Percentiles rank a stretch among this genome's conserved stretches.
Evolutionary conservation across 352 stramenopile species (phyloP).

Genomic region (Pythium sp.): DNA sequence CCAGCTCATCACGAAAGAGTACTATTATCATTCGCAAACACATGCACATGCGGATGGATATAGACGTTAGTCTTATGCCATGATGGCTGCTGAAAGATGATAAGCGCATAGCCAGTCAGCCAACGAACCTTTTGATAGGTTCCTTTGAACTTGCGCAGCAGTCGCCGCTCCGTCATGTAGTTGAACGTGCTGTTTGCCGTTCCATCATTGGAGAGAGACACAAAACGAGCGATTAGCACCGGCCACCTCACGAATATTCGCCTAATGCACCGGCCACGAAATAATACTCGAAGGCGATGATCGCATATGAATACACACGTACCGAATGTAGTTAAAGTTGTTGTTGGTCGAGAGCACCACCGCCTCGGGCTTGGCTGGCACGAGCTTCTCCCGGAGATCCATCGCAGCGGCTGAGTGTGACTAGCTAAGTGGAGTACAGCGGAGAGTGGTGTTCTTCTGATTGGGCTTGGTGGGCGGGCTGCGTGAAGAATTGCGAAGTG

Average conservation of each 20-base stretch:
- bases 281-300: background rate
- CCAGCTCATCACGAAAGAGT: constrained; percentile 23
- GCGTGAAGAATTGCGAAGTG: background rate
- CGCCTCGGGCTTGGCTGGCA: constrained; percentile 8
- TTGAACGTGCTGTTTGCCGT: constrained; percentile 15
- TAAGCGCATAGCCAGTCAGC: background rate
- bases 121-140: constrained; percentile 20
- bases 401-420: constrained; percentile 2
- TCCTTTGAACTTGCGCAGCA: constrained; percentile 21
- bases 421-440: background rate
- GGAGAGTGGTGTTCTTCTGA: background rate
- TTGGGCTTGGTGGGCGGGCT: background rate
- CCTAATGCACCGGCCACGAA: background rate
- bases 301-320: background rate
- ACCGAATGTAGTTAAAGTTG: constrained; percentile 21
- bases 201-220: background rate
- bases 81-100: background rate
- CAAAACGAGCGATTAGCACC: background rate
- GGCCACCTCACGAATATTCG: background rate
- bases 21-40: constrained; percentile 7
- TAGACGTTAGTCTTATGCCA: background rate
- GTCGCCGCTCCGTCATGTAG: constrained; percentile 22
- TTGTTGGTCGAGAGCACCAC: constrained; percentile 1
- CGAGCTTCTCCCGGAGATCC: constrained; percentile 19
- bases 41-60: background rate